Percentiles rank a stretch among this genome's conserved stretches.
These are phyloP conservation scores for Gentiana straminea DNA, from an alignment of 257 asterid genomes.

Conservation along the genomic window DNA sequence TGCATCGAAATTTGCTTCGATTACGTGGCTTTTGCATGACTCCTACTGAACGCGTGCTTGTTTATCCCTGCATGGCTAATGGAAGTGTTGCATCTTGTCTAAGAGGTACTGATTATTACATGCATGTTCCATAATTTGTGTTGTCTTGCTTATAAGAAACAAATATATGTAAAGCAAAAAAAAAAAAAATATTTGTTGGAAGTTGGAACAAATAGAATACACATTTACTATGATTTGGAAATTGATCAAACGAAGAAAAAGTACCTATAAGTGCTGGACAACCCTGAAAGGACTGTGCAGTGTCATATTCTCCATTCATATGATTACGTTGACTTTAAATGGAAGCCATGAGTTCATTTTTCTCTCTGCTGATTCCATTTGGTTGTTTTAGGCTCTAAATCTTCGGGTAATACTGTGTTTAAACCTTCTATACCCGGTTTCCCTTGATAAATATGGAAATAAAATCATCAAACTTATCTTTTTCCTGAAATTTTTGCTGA, in stretches of 20 bases:
- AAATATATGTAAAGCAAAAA: not conserved
- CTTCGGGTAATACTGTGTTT: too few relatives aligned
- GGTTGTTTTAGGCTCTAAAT: too few relatives aligned
- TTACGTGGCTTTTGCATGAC: conserved; percentile 93
- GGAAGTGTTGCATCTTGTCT: conserved; percentile 97
- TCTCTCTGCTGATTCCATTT: too few relatives aligned
- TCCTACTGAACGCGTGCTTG: conserved; percentile 83
- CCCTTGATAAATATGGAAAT: too few relatives aligned
- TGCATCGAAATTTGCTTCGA: conserved; percentile 74
- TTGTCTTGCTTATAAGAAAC: not conserved
- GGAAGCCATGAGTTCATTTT: not conserved
- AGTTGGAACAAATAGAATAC: too few relatives aligned
- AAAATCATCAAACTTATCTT: too few relatives aligned
- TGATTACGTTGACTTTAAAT: not conserved
- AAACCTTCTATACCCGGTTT: too few relatives aligned
- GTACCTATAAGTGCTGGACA: not conserved
- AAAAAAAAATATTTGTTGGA: too few relatives aligned
- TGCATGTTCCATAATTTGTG: not conserved
- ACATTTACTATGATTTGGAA: too few relatives aligned
- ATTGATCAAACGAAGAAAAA: too few relatives aligned
- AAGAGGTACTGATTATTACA: conserved; percentile 43
- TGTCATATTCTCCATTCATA: not conserved
- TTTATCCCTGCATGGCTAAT: conserved; percentile 84
- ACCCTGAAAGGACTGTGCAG: not conserved
- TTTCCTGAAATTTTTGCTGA: too few relatives aligned